Percentiles rank a stretch among this genome's conserved stretches.
Evolutionary conservation across 2,329 filamentous ascomycete genomes (phyloP).

Genomic region (Colletotrichum sp.): DNA sequence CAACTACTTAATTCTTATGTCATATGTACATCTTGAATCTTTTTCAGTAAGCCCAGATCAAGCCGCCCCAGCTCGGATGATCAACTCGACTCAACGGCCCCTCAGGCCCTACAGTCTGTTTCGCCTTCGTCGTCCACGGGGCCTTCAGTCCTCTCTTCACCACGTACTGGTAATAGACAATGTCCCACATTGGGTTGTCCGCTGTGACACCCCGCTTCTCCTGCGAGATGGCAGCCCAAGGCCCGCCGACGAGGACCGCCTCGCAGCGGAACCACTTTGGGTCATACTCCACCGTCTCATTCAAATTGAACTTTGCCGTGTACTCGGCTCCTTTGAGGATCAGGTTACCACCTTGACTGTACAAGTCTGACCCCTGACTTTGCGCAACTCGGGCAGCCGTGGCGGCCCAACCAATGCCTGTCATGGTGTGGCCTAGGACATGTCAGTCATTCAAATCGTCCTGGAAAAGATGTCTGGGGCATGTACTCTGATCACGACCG

Average conservation of each 20-base stretch:
- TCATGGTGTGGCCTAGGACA: constrained; percentile 28
- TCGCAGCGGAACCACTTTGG: constrained; percentile 41
- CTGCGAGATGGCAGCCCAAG: constrained; percentile 35
- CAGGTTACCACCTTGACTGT: constrained; percentile 32
- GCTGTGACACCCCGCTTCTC: constrained; percentile 27
- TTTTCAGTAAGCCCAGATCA: constrained; percentile 1
- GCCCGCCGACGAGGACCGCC: constrained; percentile 41
- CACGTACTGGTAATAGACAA: constrained; percentile 37
- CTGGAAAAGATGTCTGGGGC: background rate
- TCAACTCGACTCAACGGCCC: background rate
- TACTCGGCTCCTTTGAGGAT: constrained; percentile 42
- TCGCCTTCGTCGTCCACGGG: constrained; percentile 9
- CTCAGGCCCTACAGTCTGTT: background rate
- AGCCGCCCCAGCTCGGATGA: constrained; percentile 4
- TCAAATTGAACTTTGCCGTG: constrained; percentile 42
- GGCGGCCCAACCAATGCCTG: constrained; percentile 38
- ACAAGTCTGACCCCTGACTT: constrained; percentile 41
- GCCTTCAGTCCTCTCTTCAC: constrained; percentile 27
- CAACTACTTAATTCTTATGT: background rate
- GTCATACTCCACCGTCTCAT: constrained; percentile 37
- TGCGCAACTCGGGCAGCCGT: constrained; percentile 35
- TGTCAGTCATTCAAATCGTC: background rate
- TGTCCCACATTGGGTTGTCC: constrained; percentile 23
- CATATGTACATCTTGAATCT: accelerated
- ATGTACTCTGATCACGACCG: constrained; percentile 37